phyloP scores from a whole-genome alignment of 1,139 yeast genomes.

The Sugiyamaella castrensis region DNA sequence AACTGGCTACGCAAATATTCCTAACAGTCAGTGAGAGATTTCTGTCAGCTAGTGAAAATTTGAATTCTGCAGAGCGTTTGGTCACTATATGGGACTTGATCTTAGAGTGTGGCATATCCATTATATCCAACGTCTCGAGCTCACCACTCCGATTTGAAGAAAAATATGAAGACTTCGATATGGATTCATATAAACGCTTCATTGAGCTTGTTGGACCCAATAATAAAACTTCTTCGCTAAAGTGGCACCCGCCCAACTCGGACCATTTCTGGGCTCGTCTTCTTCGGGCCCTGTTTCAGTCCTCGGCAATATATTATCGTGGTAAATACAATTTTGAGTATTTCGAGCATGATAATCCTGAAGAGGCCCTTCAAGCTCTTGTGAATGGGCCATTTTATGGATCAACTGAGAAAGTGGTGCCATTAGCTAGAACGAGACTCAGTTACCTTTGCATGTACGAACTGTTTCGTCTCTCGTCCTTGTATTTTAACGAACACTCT shows the following conservation, averaged over 20 bases:
- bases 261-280: conserved; percentile 43
- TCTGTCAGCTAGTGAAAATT: conserved; percentile 16
- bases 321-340: conserved; percentile 29
- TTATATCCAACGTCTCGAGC: conserved; percentile 32
- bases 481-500: conserved; percentile 24
- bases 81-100: conserved; percentile 42
- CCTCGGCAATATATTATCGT: conserved; percentile 51
- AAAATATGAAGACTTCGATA: conserved; percentile 49
- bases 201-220: conserved; percentile 45
- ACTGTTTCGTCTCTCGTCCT: conserved; percentile 38
- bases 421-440: conserved; percentile 41
- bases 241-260: conserved; percentile 4
- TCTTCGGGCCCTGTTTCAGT: conserved; percentile 45
- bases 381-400: conserved; percentile 40
- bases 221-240: conserved; percentile 19
- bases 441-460: conserved; percentile 51
- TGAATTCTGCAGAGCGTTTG: background rate
- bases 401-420: conserved; percentile 44
- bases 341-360: conserved; percentile 28
- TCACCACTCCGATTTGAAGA: conserved; percentile 13
- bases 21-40: conserved; percentile 23
- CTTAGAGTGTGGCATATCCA: conserved; percentile 44
- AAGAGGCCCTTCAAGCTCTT: conserved; percentile 7
- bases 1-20: conserved; percentile 31
- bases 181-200: conserved; percentile 46